These are phyloP conservation scores for Saccharomycopsis sp. DNA, from an alignment of 805 yeast species.

Conservation along the genomic window DNA sequence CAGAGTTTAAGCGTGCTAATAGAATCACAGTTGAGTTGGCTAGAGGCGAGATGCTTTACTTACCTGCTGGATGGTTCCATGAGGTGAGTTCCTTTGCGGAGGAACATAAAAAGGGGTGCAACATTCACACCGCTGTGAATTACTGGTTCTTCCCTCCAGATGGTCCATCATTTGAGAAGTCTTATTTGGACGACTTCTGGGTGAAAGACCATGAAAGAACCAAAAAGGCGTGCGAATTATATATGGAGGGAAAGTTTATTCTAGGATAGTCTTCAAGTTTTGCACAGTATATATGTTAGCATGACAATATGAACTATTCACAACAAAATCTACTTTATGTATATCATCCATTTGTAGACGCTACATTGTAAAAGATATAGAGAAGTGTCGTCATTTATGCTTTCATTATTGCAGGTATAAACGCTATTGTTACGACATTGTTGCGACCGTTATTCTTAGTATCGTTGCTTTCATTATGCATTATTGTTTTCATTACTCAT, in stretches of 20 bases:
- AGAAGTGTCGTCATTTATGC: no score
- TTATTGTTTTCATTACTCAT: no score
- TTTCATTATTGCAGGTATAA: neutral
- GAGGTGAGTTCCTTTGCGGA: constrained; percentile 64
- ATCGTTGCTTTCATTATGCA: no score
- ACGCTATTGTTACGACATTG: neutral
- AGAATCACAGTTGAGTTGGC: constrained; percentile 41
- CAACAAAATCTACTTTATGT: no score
- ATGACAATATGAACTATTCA: no score
- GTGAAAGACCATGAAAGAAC: constrained; percentile 43
- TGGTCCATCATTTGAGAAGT: constrained; percentile 26
- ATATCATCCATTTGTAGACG: no score
- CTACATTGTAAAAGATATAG: no score
- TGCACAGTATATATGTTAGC: no score
- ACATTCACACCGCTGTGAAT: constrained; percentile 56
- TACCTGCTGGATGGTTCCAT: constrained; percentile 81
- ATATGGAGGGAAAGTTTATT: neutral
- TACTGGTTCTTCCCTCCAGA: constrained; percentile 73
- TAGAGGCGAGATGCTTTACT: constrained; percentile 61
- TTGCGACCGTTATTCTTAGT: neutral
- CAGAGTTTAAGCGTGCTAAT: constrained; percentile 38
- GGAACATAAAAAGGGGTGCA: constrained; percentile 20
- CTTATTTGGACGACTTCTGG: constrained; percentile 52
- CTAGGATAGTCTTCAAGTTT: no score
- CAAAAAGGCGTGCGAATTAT: constrained; percentile 26